Base-by-base conservation (phyloP, 176 grass and related monocot species). In the Chrysopogon serrulatus region DNA sequence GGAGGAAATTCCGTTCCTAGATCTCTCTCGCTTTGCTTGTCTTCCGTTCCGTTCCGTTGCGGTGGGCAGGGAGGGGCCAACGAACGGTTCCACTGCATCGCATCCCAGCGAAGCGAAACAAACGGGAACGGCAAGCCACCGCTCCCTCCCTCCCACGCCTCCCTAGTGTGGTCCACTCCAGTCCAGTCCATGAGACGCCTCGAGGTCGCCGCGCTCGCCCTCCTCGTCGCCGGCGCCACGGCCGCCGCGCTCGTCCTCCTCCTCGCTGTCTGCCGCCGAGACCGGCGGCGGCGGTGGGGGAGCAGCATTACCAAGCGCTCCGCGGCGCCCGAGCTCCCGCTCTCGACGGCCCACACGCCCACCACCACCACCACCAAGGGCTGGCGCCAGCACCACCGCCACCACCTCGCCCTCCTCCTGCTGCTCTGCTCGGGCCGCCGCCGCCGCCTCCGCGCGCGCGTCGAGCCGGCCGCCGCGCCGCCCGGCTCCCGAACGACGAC, bases 401-500 rank as follows among this genome's bases (percentile, higher is more conserved):
- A 66, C 13, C n/a, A 69, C 37, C 27, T 57, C 27, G 13, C 47
- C 0, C 41, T 71, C 15, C 28, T 57, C 0, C 3, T 47, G 0
- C 35, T 35, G 21, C 33, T 82, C 8, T 77, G 27, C 42, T 63
- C 78, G 24, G 62, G 64, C 2, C 43, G 21, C 37, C 68, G 78
- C 14, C 59, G n/a, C 40, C 77, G 63, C 51, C 19, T 8, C 62
- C 68, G 63, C 34, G 48, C 88, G 15, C 88, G 72, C 26, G 64
- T 90, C 26, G 88, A 86, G 71, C 83, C 83, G 53, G 63, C 66
- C 0, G 6, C 66, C 2, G 23, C 48, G 37, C 23, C 37, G 10
- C 21, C 12, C 8, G 21, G 9, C 54, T 57, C 23, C 23, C 23
- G 23, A 57, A 57, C 53, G 21, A n/a, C n/a, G n/a, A n/a, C n/a